These are phyloP conservation scores for Diplosphaera chodatii DNA, from an alignment of 139 green algal genomes.

Conservation along the genomic window DNA sequence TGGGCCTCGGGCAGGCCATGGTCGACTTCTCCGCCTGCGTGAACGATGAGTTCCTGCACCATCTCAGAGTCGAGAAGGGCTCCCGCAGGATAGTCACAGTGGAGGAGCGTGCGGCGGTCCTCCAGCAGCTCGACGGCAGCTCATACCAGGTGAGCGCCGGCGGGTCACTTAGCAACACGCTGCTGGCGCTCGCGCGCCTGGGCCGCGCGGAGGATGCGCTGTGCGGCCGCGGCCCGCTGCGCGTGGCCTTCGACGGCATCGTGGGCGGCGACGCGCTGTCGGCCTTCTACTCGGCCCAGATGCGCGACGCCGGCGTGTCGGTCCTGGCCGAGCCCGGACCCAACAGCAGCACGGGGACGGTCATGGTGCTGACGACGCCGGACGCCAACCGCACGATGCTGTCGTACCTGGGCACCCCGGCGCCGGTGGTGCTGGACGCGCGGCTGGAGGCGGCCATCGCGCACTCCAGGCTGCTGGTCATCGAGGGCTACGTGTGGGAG, in stretches of 20 bases:
- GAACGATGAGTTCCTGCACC: conserved; percentile 33
- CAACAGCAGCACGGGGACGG: conserved; percentile 39
- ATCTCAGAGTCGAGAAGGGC: conserved; percentile 42
- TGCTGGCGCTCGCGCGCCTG: conserved; percentile 74
- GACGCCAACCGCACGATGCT: conserved; percentile 91
- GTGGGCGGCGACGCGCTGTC: conserved; percentile 58
- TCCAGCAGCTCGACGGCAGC: conserved; percentile 37
- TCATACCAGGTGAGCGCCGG: conserved; percentile 56
- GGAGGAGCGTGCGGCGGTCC: conserved; percentile 34
- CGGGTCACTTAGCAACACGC: conserved; percentile 84
- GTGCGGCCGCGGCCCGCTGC: conserved; percentile 16
- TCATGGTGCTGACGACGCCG: conserved; percentile 83
- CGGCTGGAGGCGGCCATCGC: conserved; percentile 45
- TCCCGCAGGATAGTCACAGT: conserved; percentile 35
- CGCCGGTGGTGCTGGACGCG: conserved; percentile 28
- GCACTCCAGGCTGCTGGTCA: conserved; percentile 45
- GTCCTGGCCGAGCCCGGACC: conserved; percentile 38
- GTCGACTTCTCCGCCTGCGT: conserved; percentile 50
- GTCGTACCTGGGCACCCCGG: conserved; percentile 58
- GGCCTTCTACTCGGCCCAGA: conserved; percentile 71
- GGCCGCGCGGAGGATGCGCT: conserved; percentile 21
- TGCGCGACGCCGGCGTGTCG: conserved; percentile 57
- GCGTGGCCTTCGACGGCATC: conserved; percentile 62
- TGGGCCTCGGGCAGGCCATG: conserved; percentile 52
- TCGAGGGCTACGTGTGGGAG: conserved; percentile 84